Base-by-base conservation (phyloP, 108 stramenopile species). In the Cyclotella distinguenda region DNA sequence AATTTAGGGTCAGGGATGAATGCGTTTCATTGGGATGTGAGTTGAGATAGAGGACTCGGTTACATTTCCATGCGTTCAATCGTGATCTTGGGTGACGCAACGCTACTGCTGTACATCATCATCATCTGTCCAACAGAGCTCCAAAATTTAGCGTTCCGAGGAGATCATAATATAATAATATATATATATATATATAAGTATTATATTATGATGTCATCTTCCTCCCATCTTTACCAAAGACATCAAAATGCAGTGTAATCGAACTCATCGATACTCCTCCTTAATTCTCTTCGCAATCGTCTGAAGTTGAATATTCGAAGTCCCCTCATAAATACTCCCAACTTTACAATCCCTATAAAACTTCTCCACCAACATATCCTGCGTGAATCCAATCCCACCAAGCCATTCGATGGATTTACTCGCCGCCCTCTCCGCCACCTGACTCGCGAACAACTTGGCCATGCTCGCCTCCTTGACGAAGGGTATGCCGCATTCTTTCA, bases 391-490 rank as follows among this genome's bases (percentile, higher is more conserved):
- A 31, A 98, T 80, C 18, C 96, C 97, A 8, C 97, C 97, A 21
- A 96, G 64, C 90, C 90, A 94, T 80, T 98, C 96, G 40, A 98
- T 93, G 49, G 83, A 54, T 64, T 83, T 82, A 53, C 86, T 87
- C 9, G 92, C 92, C 3, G 85, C 77, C 74, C 74, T 81, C 78
- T 96, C 95, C 13, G 95, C 91, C 47, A 97, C 93, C 78, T 95
- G 90, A 62, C 82, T 85, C 49, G 93, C 72, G 67, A 78, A 96
- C 32, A 95, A 77, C 70, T 97, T 97, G 39, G 66, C 88, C 97
- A 97, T 97, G 67, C 94, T 93, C 0, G 97, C 97, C 54, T 97
- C 95, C 76, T 95, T 97, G 30, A 95, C 87, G 72, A 98, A 96
- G 12, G 86, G 79, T 21, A 86, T 42, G 15, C 89, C 94, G n/a